These are phyloP conservation scores for Boletellus ananas DNA, from an alignment of 768 basidiomycete genomes.

Conservation along the genomic window DNA sequence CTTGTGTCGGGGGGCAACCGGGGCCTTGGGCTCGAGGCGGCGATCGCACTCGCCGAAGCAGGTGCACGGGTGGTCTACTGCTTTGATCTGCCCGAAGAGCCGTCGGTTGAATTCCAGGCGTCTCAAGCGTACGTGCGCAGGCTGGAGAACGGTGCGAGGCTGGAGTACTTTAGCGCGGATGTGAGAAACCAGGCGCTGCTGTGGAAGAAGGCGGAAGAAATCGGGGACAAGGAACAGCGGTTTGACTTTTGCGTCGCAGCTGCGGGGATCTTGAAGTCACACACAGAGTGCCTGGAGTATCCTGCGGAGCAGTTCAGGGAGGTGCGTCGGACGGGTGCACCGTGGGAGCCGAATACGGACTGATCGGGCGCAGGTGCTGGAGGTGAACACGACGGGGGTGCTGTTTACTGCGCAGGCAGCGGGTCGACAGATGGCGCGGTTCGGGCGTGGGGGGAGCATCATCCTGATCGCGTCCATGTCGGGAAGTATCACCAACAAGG, in stretches of 20 bases:
- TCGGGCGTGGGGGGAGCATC: constrained; percentile 49
- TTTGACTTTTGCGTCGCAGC: constrained; percentile 78
- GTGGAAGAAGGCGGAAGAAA: constrained; percentile 55
- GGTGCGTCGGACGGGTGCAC: constrained; percentile 32
- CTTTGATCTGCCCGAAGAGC: constrained; percentile 54
- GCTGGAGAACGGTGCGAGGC: constrained; percentile 39
- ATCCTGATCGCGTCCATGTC: constrained; percentile 60
- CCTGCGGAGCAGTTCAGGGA: constrained; percentile 61
- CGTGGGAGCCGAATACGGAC: background rate
- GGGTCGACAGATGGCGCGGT: constrained; percentile 52
- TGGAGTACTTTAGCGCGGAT: constrained; percentile 63
- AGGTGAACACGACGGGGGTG: constrained; percentile 61
- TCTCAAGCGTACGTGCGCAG: constrained; percentile 49
- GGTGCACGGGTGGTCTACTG: constrained; percentile 70
- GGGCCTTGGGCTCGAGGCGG: constrained; percentile 83
- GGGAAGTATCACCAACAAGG: constrained; percentile 69
- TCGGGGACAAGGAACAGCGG: constrained; percentile 63
- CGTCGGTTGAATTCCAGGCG: constrained; percentile 55
- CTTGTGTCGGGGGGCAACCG: constrained; percentile 63
- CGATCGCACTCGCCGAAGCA: constrained; percentile 66
- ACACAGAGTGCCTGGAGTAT: constrained; percentile 64
- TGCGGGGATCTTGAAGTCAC: constrained; percentile 62
- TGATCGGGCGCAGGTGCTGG: constrained; percentile 48
- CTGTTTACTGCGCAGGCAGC: constrained; percentile 61
- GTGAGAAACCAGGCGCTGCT: constrained; percentile 59